Conservation (phyloP, 169 alveolate genomes). For the Theileria annulata region DNA sequence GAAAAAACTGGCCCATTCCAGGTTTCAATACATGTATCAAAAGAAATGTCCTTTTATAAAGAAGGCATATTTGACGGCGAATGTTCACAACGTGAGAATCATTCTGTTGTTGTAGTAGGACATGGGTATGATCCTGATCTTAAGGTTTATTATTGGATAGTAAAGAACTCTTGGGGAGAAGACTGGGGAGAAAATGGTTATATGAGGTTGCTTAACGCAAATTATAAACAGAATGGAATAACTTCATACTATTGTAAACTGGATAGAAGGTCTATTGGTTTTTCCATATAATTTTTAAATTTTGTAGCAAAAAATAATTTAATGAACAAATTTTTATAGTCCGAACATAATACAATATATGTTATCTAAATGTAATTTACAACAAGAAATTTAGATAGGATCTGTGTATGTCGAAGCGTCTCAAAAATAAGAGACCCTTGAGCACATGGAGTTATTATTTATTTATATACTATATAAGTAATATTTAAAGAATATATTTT, state of each 20-base stretch:
- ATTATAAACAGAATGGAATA: not conserved
- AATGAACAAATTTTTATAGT: too few relatives aligned
- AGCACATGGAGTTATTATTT: not conserved
- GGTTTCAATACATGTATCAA: conserved; percentile 83
- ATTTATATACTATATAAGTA: not conserved
- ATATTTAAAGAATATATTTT: too few relatives aligned
- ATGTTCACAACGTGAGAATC: conserved; percentile 63
- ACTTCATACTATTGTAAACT: not conserved
- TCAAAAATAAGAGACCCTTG: not conserved
- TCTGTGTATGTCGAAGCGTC: not conserved
- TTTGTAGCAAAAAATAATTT: too few relatives aligned
- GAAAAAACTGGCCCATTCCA: conserved; percentile 76
- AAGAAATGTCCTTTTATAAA: conserved; percentile 78
- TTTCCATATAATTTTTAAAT: not conserved
- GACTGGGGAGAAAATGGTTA: conserved; percentile 85
- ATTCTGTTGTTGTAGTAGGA: conserved; percentile 79
- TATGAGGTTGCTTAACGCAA: conserved; percentile 55
- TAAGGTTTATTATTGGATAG: conserved; percentile 70
- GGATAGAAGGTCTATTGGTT: not conserved
- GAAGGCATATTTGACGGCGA: conserved; percentile 70
- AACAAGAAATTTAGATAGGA: not conserved
- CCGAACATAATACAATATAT: not conserved
- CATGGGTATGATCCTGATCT: conserved; percentile 63
- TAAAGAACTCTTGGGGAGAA: conserved; percentile 84
- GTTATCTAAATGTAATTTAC: not conserved